phyloP scores from a whole-genome alignment of 306 rosid species.

The Vachellia collinsii region DNA sequence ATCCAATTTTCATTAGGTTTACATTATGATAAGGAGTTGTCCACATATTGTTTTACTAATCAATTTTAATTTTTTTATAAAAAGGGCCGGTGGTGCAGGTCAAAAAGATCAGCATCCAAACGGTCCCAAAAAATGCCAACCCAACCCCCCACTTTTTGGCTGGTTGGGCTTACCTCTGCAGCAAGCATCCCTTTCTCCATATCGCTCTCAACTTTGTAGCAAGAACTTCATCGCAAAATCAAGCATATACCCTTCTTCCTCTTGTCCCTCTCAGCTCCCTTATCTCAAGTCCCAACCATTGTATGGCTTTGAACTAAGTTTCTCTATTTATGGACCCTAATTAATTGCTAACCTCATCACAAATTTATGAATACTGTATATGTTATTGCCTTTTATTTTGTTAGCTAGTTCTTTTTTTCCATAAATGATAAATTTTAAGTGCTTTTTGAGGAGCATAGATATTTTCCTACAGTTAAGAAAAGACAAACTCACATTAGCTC shows the following conservation, averaged over 20 bases:
- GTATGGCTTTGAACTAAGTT: background rate
- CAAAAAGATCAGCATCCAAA: too few relatives aligned
- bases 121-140: too few relatives aligned
- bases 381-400: background rate
- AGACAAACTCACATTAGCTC: background rate
- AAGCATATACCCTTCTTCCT: background rate
- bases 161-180: too few relatives aligned
- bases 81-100: too few relatives aligned
- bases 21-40: too few relatives aligned
- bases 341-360: background rate
- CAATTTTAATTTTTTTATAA: too few relatives aligned
- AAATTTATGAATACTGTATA: background rate
- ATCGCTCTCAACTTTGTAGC: background rate
- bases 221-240: conserved; percentile 1
- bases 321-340: background rate
- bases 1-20: too few relatives aligned
- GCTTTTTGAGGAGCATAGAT: background rate
- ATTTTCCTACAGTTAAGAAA: background rate
- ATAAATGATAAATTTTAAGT: background rate
- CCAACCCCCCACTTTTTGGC: too few relatives aligned
- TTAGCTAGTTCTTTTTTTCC: background rate
- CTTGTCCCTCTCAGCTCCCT: background rate
- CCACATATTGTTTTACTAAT: too few relatives aligned
- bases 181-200: background rate
- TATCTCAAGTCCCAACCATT: background rate